Evolutionary conservation across 2,329 filamentous ascomycete species (phyloP).

Genomic region (Polychaeton citri): DNA sequence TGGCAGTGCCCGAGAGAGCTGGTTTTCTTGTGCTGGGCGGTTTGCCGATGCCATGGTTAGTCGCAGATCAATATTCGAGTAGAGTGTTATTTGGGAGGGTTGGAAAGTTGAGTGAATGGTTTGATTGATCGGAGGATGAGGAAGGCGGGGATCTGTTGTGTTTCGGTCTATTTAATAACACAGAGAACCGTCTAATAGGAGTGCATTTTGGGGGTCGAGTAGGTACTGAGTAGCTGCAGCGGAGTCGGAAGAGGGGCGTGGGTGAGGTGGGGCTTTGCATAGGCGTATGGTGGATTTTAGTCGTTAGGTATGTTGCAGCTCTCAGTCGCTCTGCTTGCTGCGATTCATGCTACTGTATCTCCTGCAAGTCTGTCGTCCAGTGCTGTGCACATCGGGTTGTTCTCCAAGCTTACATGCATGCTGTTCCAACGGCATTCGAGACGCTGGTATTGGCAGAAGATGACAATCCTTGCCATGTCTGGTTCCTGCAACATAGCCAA

Average conservation of each 20-base stretch:
- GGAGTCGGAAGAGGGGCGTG: not conserved
- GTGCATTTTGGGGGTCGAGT: not conserved
- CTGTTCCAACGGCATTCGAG: no score
- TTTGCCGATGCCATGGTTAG: constrained; percentile 2
- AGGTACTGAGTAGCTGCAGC: not conserved
- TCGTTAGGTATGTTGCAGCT: no score
- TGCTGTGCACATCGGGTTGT: no score
- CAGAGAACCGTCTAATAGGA: not conserved
- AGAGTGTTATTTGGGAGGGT: not conserved
- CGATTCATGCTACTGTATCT: no score
- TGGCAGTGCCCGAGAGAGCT: constrained; percentile 17
- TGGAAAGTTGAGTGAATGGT: not conserved
- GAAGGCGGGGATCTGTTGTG: not conserved
- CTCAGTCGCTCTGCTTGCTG: no score
- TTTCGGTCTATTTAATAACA: not conserved
- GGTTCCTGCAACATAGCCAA: no score
- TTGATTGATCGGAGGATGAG: not conserved
- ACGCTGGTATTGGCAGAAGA: no score
- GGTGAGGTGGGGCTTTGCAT: constrained; percentile 52
- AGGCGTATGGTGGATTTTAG: constrained; percentile 56
- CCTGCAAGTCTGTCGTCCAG: no score
- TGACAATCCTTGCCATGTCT: no score
- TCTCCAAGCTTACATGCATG: no score
- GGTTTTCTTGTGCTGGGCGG: constrained; percentile 16
- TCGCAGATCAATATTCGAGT: not conserved